A percentile compares a stretch with the other conserved stretches of the same genome.
These are phyloP conservation scores for Nigrospora sphaerica DNA, from an alignment of 2,329 filamentous ascomycete species.

Conservation along the genomic window DNA sequence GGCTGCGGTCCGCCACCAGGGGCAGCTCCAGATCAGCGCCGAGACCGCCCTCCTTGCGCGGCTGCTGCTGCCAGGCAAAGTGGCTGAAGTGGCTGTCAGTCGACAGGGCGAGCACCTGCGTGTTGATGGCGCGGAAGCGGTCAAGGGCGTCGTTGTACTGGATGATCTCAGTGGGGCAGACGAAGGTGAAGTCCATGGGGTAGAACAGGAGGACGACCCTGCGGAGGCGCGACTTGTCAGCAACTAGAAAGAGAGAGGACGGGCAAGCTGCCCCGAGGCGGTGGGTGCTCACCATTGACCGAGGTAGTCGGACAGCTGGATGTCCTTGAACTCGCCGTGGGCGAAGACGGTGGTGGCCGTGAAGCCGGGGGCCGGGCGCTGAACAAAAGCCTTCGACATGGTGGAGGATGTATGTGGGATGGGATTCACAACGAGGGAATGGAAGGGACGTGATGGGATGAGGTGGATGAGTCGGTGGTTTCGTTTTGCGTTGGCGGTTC, in stretches of 20 bases:
- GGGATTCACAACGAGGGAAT: background rate
- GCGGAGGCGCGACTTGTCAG: too few relatives aligned
- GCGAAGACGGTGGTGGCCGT: slow-evolving; percentile 42
- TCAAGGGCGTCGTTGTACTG: slow-evolving; percentile 56
- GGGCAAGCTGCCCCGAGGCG: background rate
- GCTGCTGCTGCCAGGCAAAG: slow-evolving; percentile 51
- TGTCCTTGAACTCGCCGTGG: slow-evolving; percentile 39
- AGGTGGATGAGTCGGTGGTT: background rate
- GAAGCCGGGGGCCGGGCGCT: slow-evolving; percentile 41
- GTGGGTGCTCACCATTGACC: slow-evolving; percentile 35
- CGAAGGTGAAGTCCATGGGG: slow-evolving; percentile 62
- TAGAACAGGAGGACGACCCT: slow-evolving; percentile 61
- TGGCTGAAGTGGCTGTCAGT: slow-evolving; percentile 54
- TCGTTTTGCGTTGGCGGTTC: background rate
- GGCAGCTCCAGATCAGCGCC: slow-evolving; percentile 53
- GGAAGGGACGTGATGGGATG: background rate
- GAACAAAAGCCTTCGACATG: slow-evolving; percentile 40
- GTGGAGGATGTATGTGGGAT: slow-evolving; percentile 5
- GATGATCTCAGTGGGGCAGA: slow-evolving; percentile 60
- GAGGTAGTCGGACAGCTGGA: slow-evolving; percentile 34
- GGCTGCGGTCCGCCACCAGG: slow-evolving; percentile 55
- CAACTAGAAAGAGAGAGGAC: slow-evolving; percentile 1
- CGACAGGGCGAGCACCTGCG: slow-evolving; percentile 51
- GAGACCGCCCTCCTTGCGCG: slow-evolving; percentile 54
- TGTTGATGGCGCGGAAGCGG: slow-evolving; percentile 52